Base-by-base conservation (phyloP, 2,329 filamentous ascomycete genomes). In the Waltergamsia citrina region DNA sequence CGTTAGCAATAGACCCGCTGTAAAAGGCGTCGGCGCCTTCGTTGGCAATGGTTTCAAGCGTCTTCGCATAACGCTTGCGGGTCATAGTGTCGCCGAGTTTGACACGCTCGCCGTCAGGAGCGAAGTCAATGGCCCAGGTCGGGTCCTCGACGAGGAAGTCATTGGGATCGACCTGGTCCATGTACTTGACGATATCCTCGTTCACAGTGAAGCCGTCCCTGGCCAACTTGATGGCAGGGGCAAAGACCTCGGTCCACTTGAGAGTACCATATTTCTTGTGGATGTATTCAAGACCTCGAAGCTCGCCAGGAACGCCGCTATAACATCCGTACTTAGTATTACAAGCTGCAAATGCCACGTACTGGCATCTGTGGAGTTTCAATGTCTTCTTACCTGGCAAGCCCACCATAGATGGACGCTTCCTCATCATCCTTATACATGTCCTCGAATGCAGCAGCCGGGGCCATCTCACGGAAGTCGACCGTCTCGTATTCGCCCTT, bases 381-480 rank as follows among this genome's bases (percentile, higher is more conserved):
- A n/a, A n/a, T n/a, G n/a, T n/a, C n/a, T 19, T 16, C 34, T 30
- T 14, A 86, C 50, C 67, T 72, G 22, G 85, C 83, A 18, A 90
- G 60, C 6, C 85, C 85, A 2, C 83, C 81, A 25, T 63, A 67
- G 4, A 85, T 60, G 32, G 81, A 84, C 3, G 69, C 69, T 5
- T 68, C 58, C 0, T 67, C 70, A 43, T 87, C 74, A 40, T 81
- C 74, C 34, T 73, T 74, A 57, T 79, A 94, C 87, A 94, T 94
- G 43, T 86, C 72, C 53, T 88, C 65, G 41, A 71, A 82, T 0
- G 85, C 79, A 2, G 84, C 83, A 0, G 79, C 83, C 1, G 87
- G 86, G 0, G 87, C 87, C 0, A 75, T 85, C 55, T 94, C 87
- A 12, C 87, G 70, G 53, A 92, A 94, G 52, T 94, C 86, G 43